A percentile compares a stretch with the other conserved stretches of the same genome.
phyloP scores from a whole-genome alignment of 257 asterid species.

The Salvia rosmarinus region DNA sequence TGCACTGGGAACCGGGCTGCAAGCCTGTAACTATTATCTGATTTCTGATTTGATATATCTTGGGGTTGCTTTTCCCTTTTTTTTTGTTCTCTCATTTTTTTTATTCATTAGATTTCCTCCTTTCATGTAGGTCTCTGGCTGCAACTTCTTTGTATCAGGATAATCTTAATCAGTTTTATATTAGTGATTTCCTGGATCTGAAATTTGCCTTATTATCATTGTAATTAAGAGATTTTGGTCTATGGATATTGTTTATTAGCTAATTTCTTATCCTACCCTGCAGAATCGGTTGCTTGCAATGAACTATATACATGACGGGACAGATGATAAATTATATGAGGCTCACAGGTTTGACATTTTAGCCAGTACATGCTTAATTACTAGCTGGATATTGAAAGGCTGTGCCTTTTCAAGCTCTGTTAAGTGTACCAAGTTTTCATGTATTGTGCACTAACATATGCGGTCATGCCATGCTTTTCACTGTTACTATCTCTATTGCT shows the following conservation, averaged over 20 bases:
- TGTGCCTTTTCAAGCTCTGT: conserved; percentile 17
- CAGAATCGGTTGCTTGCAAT: conserved; percentile 99
- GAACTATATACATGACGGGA: conserved; percentile 95
- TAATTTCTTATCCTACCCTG: conserved; percentile 37
- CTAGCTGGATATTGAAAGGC: conserved; percentile 25
- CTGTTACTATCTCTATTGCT: not conserved
- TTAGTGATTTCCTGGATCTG: conserved; percentile 26
- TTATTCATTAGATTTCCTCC: not conserved
- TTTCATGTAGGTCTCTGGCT: not conserved
- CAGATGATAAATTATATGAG: conserved; percentile 74
- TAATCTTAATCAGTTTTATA: conserved; percentile 18
- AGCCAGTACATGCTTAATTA: conserved; percentile 27
- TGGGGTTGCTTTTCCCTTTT: not conserved
- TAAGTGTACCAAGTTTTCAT: not conserved
- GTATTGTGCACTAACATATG: conserved; percentile 24
- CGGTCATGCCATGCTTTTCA: not conserved
- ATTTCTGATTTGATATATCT: not conserved
- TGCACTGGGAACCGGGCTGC: conserved; percentile 1
- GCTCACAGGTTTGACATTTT: conserved; percentile 87
- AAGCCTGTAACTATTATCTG: conserved; percentile 5
- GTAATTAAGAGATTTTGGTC: not conserved
- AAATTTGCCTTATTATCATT: conserved; percentile 1
- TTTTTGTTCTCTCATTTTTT: not conserved
- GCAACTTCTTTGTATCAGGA: conserved; percentile 15
- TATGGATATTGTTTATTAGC: conserved; percentile 19